Conservation (phyloP, 2,329 filamentous ascomycete species). For the Aspergillus sp. region DNA sequence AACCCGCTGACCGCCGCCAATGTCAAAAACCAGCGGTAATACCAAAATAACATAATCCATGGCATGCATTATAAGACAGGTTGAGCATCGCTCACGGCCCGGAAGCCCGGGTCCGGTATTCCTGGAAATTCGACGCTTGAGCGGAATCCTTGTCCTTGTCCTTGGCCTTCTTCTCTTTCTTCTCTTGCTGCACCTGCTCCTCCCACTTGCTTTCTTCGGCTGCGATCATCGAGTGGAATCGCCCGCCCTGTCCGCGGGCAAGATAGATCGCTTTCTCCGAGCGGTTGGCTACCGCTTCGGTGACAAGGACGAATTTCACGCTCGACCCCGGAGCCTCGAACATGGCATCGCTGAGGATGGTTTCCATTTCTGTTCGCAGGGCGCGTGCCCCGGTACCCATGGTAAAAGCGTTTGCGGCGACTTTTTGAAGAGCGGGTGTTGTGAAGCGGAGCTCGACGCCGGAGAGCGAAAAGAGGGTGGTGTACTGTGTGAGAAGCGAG, state of each 20-base stretch:
- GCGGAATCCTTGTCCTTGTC: constrained; percentile 8
- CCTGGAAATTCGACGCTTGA: constrained; percentile 31
- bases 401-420: constrained; percentile 60
- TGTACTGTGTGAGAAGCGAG: constrained; percentile 79
- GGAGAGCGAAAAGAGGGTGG: constrained; percentile 73
- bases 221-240: constrained; percentile 43
- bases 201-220: constrained; percentile 44
- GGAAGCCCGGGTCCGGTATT: constrained; percentile 34
- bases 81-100: too few relatives aligned
- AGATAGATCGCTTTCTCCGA: constrained; percentile 47
- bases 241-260: constrained; percentile 41
- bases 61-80: too few relatives aligned
- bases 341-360: constrained; percentile 68
- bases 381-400: constrained; percentile 74
- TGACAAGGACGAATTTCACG: constrained; percentile 64
- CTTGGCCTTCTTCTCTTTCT: constrained; percentile 20
- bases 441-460: constrained; percentile 73
- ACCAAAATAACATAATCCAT: too few relatives aligned
- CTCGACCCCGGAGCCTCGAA: constrained; percentile 61
- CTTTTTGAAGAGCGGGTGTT: constrained; percentile 64
- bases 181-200: constrained; percentile 27
- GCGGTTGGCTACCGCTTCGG: constrained; percentile 57
- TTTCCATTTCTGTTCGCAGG: constrained; percentile 71
- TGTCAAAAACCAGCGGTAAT: too few relatives aligned
- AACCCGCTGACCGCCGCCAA: too few relatives aligned